Percentiles rank a stretch among this genome's conserved stretches.
Evolutionary conservation across 768 basidiomycete species (phyloP).

Genomic region (Amyloporia xantha): DNA sequence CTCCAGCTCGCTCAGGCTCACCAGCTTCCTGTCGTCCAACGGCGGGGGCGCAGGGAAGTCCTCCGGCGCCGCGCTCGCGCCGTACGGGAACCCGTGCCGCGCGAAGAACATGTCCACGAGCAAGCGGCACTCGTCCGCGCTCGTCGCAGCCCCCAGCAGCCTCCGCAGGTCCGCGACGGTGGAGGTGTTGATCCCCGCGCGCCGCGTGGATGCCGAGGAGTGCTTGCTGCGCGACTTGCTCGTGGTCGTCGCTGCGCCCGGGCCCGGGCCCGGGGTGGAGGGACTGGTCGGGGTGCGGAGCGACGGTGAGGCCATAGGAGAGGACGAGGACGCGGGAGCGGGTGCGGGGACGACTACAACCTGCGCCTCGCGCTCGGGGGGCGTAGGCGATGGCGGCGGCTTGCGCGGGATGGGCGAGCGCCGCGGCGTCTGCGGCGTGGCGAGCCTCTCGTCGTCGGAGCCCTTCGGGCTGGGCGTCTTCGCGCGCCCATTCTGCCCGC

Average conservation of each 20-base stretch:
- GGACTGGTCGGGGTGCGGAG: no score
- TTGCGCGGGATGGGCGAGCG: conserved; percentile 4
- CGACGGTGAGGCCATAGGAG: no score
- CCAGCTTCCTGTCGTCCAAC: neutral
- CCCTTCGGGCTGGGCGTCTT: neutral
- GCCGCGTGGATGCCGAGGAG: conserved; percentile 12
- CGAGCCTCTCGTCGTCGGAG: conserved; percentile 1
- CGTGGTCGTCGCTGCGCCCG: neutral
- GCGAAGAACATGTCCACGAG: conserved; percentile 79
- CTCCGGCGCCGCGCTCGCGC: neutral
- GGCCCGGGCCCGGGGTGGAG: neutral
- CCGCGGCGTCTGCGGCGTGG: conserved; percentile 5
- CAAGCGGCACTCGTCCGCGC: conserved; percentile 77
- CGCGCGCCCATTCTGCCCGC: neutral
- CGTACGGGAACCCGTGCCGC: conserved; percentile 12
- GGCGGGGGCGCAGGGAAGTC: neutral
- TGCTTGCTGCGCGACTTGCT: conserved; percentile 13
- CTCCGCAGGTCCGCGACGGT: conserved; percentile 63
- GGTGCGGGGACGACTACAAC: neutral
- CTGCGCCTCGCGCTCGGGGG: no score
- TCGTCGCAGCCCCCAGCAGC: conserved; percentile 60
- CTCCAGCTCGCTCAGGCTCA: conserved; percentile 13
- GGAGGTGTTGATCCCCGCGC: conserved; percentile 30
- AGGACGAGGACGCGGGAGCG: neutral
- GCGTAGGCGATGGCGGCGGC: neutral